A percentile compares a stretch with the other conserved stretches of the same genome.
phyloP scores from a whole-genome alignment of 257 asterid species.

The Striga asiatica region DNA sequence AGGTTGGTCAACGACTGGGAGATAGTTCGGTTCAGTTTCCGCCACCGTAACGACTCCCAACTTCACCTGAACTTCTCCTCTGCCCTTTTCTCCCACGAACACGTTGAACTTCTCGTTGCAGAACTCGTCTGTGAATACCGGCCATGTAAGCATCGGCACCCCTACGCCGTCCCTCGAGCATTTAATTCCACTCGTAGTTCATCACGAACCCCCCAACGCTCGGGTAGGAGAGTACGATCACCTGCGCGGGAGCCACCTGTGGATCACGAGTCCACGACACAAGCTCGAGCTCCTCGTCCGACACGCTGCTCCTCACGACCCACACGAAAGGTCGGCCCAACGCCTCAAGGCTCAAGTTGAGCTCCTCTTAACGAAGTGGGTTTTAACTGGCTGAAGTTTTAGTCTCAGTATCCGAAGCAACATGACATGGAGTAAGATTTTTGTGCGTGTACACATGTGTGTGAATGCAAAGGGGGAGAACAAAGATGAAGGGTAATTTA shows the following conservation, averaged over 20 bases:
- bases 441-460: no score
- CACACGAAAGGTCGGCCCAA: slow-evolving; percentile 32
- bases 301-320: no score
- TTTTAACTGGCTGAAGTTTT: no score
- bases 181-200: slow-evolving; percentile 52
- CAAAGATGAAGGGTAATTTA: no score
- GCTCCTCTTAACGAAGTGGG: no score
- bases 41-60: no score
- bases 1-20: slow-evolving; percentile 62
- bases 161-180: slow-evolving; percentile 32
- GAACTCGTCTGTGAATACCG: slow-evolving; percentile 2
- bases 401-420: no score
- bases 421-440: no score
- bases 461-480: no score
- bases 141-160: slow-evolving; percentile 10
- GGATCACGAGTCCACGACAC: slow-evolving; percentile 25
- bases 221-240: slow-evolving; percentile 29
- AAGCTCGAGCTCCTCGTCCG: slow-evolving; percentile 12
- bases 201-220: slow-evolving; percentile 34
- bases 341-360: slow-evolving; percentile 35
- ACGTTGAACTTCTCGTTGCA: not conserved
- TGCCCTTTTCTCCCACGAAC: no score
- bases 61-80: no score
- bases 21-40: slow-evolving; percentile 53
- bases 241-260: slow-evolving; percentile 55